phyloP scores from a whole-genome alignment of 1,284 basidiomycete species.

The Rhodotorula sp. region DNA sequence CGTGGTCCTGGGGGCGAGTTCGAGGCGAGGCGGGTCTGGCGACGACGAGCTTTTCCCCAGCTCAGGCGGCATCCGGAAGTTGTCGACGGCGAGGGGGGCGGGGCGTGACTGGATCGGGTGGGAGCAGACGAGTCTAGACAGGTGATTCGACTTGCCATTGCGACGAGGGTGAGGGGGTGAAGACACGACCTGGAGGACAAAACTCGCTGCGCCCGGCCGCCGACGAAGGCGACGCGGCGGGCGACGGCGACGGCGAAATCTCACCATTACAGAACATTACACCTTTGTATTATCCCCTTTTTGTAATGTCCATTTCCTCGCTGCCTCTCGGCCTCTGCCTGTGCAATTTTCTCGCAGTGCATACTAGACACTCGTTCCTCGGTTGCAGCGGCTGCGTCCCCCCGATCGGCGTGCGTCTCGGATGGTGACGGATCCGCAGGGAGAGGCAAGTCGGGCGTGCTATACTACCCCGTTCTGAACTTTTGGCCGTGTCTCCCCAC shows the following conservation, averaged over 20 bases:
- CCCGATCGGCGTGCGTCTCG: neutral
- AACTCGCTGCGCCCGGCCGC: neutral
- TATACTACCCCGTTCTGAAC: neutral
- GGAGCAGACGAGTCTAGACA: neutral
- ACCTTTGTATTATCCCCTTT: too few relatives aligned
- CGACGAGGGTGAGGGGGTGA: conserved; percentile 6
- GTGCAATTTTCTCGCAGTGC: too few relatives aligned
- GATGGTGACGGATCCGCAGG: neutral
- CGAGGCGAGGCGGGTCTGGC: neutral
- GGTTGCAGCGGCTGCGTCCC: neutral
- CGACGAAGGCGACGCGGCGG: neutral
- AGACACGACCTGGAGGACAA: conserved; percentile 4
- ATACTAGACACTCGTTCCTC: too few relatives aligned
- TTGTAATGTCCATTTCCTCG: too few relatives aligned
- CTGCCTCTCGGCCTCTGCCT: too few relatives aligned
- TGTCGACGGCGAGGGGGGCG: neutral
- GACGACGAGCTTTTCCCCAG: neutral
- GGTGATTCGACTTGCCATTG: conserved; percentile 2
- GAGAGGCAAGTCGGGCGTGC: neutral
- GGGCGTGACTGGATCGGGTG: neutral
- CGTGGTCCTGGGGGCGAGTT: neutral
- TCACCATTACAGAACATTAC: too few relatives aligned
- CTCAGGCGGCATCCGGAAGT: neutral
- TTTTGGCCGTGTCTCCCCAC: neutral
- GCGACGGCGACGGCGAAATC: neutral